These are phyloP conservation scores for Gloeostereum incarnatum DNA, from an alignment of 768 basidiomycete species.

Conservation along the genomic window DNA sequence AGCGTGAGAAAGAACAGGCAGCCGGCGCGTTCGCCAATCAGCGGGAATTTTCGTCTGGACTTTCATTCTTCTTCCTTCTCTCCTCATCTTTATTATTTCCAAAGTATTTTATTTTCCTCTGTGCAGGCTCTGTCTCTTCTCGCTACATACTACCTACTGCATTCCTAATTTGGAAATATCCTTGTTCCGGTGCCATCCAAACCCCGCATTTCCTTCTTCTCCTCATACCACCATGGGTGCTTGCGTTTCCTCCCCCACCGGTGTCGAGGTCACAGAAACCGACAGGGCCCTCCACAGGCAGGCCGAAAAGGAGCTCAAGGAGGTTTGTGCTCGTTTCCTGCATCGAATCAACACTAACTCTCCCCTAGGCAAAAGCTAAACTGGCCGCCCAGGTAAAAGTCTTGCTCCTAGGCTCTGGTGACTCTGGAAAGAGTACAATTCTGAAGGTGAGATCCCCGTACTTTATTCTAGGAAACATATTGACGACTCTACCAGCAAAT, in stretches of 20 bases:
- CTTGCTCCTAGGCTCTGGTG: constrained; percentile 85
- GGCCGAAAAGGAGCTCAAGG: constrained; percentile 71
- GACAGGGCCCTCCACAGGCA: constrained; percentile 58
- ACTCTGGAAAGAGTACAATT: constrained; percentile 89
- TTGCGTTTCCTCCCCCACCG: constrained; percentile 59
- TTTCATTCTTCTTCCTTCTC: no score
- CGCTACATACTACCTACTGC: no score
- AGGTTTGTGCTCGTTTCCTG: constrained; percentile 33
- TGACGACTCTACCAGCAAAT: constrained; percentile 60
- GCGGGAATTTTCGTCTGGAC: no score
- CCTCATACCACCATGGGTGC: constrained; percentile 47
- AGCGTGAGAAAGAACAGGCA: no score
- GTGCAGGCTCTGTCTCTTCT: no score
- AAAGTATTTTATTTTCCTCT: no score
- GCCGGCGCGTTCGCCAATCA: no score
- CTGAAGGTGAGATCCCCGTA: constrained; percentile 52
- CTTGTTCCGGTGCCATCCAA: no score
- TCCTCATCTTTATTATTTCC: no score
- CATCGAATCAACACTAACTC: neutral
- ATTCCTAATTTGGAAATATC: no score
- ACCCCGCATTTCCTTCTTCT: neutral
- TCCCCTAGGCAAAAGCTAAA: constrained; percentile 59
- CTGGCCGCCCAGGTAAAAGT: constrained; percentile 76
- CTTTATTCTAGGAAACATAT: neutral
- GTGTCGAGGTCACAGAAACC: constrained; percentile 55